Evolutionary conservation across 2,329 filamentous ascomycete species (phyloP).

Genomic region (Fusarium tanahbumbuense): DNA sequence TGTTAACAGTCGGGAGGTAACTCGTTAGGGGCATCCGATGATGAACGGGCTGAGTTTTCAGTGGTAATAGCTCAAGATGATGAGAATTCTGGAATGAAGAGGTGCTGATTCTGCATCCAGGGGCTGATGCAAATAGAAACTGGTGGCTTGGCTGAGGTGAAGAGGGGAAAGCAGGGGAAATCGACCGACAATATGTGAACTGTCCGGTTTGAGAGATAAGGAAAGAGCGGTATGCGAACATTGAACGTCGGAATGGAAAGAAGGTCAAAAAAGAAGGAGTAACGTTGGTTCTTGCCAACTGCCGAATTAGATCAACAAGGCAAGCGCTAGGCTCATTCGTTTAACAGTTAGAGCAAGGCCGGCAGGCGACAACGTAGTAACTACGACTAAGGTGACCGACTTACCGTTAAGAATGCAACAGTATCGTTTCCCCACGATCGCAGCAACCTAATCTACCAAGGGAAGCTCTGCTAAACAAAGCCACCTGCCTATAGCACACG

Average conservation of each 20-base stretch:
- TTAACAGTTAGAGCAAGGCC: neutral
- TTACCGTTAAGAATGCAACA: constrained; percentile 20
- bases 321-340: neutral
- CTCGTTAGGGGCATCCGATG: constrained; percentile 33
- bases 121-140: constrained; percentile 15
- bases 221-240: constrained; percentile 15
- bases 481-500: constrained; percentile 13
- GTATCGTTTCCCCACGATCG: constrained; percentile 28
- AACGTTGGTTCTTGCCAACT: neutral
- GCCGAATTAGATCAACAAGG: neutral
- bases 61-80: constrained; percentile 29
- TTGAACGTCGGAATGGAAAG: neutral
- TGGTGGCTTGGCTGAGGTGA: constrained; percentile 15
- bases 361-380: constrained; percentile 12
- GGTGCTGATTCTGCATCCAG: constrained; percentile 6
- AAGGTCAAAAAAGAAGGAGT: neutral
- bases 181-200: constrained; percentile 1
- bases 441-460: constrained; percentile 21
- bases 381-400: neutral
- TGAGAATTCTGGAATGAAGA: constrained; percentile 17
- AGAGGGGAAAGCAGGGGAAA: constrained; percentile 12
- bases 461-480: neutral
- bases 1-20: constrained; percentile 31
- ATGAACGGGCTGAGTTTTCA: constrained; percentile 39
- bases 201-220: constrained; percentile 12